Base-by-base conservation (phyloP, 768 basidiomycete genomes). In the Heimioporus sp. region DNA sequence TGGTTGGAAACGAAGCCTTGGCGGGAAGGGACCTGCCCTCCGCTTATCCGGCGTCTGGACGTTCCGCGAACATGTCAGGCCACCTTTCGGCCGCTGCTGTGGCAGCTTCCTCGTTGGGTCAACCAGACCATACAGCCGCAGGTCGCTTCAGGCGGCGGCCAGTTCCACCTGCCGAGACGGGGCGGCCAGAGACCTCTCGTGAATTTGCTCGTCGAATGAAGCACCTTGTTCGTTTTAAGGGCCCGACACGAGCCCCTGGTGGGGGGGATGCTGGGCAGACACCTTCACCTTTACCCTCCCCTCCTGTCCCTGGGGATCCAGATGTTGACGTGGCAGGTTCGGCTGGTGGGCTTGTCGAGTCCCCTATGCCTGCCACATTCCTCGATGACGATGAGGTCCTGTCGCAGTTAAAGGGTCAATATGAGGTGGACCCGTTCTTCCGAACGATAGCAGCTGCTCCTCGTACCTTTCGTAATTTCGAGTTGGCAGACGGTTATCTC, bases 141-240 rank as follows among this genome's bases (percentile, higher is more conserved):
- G n/a, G n/a, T n/a, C n/a, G n/a, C n/a, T n/a, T n/a, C n/a, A n/a
- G n/a, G n/a, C n/a, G n/a, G n/a, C n/a, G n/a, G n/a, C n/a, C n/a
- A n/a, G n/a, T n/a, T n/a, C n/a, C 10, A 8, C 39, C 39, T 1
- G 39, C 54, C 5, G 44, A 49, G 32, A 46, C 49, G 15, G 40
- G 49, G 3, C 17, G 49, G 1, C 49, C 54, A 7, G 54, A 55
- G 28, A 51, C 30, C 0, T 16, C 30, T 0, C 9, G 10, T 2
- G 31, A 32, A 5, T 44, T 44, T 31, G 43, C 43, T 17, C 1
- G n/a, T 2, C 49, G 56, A 0, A 40, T 57, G 44, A 20, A 17
- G 17, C 40, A 34, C 16, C 40, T 24, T 54, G 61, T 64, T 34
- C 49, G 54, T n/a, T 54, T 59, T n/a, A 21, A 41, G n/a, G 58